Evolutionary conservation across 1,139 yeast genomes (phyloP).

Genomic region (Debaryomyces sp.): DNA sequence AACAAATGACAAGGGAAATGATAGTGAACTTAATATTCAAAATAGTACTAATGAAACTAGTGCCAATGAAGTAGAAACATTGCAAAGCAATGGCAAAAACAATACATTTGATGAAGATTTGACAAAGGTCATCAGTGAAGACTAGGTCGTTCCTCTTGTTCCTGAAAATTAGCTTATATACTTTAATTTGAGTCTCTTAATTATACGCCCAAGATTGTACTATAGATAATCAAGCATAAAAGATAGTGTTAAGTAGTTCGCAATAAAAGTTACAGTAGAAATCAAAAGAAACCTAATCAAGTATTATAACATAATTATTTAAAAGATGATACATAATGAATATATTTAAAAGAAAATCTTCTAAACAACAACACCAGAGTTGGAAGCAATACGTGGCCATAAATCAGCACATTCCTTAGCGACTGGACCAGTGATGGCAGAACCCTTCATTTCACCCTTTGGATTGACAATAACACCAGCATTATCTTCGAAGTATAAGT

Average conservation of each 20-base stretch:
- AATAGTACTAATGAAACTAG: slow-evolving; percentile 1
- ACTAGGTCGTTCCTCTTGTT: background rate
- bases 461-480: slow-evolving; percentile 99
- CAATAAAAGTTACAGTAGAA: slow-evolving; percentile 1
- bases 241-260: background rate
- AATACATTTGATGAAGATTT: background rate
- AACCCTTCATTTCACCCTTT: slow-evolving; percentile 99
- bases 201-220: background rate
- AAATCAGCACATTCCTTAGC: slow-evolving; percentile 99
- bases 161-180: background rate
- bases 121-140: background rate
- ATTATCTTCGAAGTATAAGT: slow-evolving; percentile 99
- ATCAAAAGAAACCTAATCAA: slow-evolving; percentile 4
- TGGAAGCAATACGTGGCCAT: slow-evolving; percentile 99
- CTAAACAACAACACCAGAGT: slow-evolving; percentile 99
- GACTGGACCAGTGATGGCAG: slow-evolving; percentile 99
- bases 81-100: slow-evolving; percentile 7
- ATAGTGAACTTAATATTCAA: background rate
- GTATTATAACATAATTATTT: slow-evolving; percentile 8
- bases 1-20: background rate
- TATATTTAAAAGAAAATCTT: slow-evolving; percentile 2
- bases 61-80: slow-evolving; percentile 9
- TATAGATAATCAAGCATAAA: background rate
- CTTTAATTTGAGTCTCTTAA: background rate
- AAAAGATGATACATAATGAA: slow-evolving; percentile 8